Base-by-base conservation (phyloP, 1,139 yeast species). In the Debaryomyces subglobosus region DNA sequence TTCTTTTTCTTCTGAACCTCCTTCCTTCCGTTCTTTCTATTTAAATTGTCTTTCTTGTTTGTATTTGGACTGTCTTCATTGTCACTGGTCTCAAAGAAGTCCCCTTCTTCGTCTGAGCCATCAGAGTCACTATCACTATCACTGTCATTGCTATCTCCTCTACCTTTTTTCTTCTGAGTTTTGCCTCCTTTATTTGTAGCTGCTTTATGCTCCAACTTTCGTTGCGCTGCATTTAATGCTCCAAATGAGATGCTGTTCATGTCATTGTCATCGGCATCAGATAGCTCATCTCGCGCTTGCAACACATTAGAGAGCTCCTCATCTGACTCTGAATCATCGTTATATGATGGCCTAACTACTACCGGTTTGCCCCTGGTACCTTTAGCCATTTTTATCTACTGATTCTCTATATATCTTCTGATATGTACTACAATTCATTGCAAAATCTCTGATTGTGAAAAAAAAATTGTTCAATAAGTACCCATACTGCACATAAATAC, bases 201-300 rank as follows among this genome's bases (percentile, higher is more conserved):
- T 23, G 68, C 72, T 50, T 72, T 68, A 36, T 60, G 52, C 36
- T 70, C 70, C 39, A 84, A 48, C 56, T 78, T 69, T 35, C 69
- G 67, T 59, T 85, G 89, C 7, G 89, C 88, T 29, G 71, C 67
- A 55, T 78, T 78, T 46, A 85, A 66, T 3, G 86, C 76, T 2
- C 85, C 88, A 68, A 85, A 84, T 2, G 89, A 81, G 20, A 84
- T 59, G 3, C 39, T 43, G 27, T 33, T 44, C 29, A 51, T 43
- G 35, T 46, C 51, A 41, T 51, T 55, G 13, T 52, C 55, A n/a
- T 45, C 48, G 9, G 36, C 44, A 3, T 40, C 44, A 4, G 41
- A 39, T 8, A 20, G 27, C 29, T 44, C 51, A 36, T 46, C 38
- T 16, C 43, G 38, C 34, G 23, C 27, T 20, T 20, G 41, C 12